A percentile compares a stretch with the other conserved stretches of the same genome.
These are phyloP conservation scores for Podila epicladia DNA, from an alignment of 192 early-diverging fungal genomes.

Conservation along the genomic window DNA sequence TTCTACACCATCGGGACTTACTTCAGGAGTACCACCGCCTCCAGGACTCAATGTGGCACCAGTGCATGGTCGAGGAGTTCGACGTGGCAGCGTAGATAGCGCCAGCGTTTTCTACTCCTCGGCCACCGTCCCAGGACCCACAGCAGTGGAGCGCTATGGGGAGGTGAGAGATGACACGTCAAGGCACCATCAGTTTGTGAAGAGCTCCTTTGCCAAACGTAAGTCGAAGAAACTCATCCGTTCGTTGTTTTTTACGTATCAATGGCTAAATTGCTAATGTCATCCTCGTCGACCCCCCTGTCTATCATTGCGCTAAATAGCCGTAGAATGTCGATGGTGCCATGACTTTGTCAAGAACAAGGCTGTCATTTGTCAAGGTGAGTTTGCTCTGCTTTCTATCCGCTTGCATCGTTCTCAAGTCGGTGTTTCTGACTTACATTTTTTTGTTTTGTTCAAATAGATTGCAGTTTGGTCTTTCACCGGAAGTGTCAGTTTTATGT, in stretches of 20 bases:
- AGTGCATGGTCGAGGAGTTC: conserved; percentile 5
- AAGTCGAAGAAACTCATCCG: conserved; percentile 11
- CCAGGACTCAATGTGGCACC: conserved; percentile 2
- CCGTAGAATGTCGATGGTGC: conserved; percentile 62
- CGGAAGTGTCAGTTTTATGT: conserved; percentile 38
- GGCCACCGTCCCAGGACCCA: conserved; percentile 26
- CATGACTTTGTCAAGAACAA: conserved; percentile 55
- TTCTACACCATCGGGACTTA: conserved; percentile 29
- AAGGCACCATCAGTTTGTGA: conserved; percentile 62
- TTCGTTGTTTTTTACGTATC: background rate
- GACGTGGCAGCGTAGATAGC: conserved; percentile 28
- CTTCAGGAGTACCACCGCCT: conserved; percentile 30
- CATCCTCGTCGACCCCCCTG: background rate
- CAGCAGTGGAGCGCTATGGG: conserved; percentile 9
- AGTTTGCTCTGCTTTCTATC: background rate
- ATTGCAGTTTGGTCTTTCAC: conserved; percentile 48
- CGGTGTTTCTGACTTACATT: background rate
- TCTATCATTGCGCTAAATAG: conserved; percentile 19
- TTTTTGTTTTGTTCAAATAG: conserved; percentile 3
- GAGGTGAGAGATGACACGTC: conserved; percentile 17
- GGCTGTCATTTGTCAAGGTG: conserved; percentile 67
- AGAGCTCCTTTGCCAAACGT: conserved; percentile 67
- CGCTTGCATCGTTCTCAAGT: no score
- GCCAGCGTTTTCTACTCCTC: conserved; percentile 23
- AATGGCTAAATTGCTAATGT: background rate